Conservation (phyloP, 2,329 filamentous ascomycete genomes). For the Remersonia thermophila region DNA sequence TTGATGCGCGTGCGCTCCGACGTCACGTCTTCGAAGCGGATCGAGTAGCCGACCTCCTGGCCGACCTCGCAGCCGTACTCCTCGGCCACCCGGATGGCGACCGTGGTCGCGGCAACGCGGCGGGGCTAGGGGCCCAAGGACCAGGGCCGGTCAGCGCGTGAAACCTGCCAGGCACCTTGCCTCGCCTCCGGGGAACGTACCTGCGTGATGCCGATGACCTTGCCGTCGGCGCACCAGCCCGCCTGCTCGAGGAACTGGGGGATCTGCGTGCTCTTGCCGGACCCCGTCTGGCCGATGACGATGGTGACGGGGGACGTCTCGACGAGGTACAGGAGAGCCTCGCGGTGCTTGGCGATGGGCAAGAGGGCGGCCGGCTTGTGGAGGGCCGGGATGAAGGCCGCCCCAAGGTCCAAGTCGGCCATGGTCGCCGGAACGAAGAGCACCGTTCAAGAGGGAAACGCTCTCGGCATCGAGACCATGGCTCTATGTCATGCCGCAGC, state of each 20-base stretch:
- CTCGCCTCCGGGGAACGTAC: slow-evolving; percentile 37
- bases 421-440: too few species aligned
- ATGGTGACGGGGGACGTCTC: slow-evolving; percentile 78
- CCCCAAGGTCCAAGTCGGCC: slow-evolving; percentile 44
- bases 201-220: slow-evolving; percentile 80
- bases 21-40: slow-evolving; percentile 83
- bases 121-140: slow-evolving; percentile 48
- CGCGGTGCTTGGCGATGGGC: slow-evolving; percentile 73
- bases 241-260: slow-evolving; percentile 81
- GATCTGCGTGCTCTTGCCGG: slow-evolving; percentile 90
- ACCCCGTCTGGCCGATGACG: slow-evolving; percentile 86
- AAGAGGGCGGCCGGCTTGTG: slow-evolving; percentile 76
- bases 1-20: slow-evolving; percentile 80
- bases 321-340: slow-evolving; percentile 71
- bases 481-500: too few species aligned
- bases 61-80: slow-evolving; percentile 78
- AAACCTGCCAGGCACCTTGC: not conserved
- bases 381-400: slow-evolving; percentile 62
- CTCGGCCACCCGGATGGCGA: slow-evolving; percentile 78
- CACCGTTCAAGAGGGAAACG: not conserved
- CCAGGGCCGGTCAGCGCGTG: too few species aligned
- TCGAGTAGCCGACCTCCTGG: slow-evolving; percentile 86
- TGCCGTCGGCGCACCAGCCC: slow-evolving; percentile 79
- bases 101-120: slow-evolving; percentile 79
- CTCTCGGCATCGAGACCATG: too few species aligned